Base-by-base conservation (phyloP, 345 rosid genomes). In the Arabidopsis arenosa region DNA sequence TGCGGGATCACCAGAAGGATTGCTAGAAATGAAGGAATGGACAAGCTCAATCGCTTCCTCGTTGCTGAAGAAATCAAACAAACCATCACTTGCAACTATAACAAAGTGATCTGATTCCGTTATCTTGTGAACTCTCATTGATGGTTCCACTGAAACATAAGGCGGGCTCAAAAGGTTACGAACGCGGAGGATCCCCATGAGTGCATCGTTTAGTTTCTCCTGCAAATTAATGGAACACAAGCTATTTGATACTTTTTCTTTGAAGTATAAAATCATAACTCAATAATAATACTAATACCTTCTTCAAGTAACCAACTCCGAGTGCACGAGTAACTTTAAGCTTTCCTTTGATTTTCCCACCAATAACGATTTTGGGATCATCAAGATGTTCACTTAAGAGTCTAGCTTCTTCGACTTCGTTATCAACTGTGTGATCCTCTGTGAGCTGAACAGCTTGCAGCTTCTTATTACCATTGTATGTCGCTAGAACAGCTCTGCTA, bases 241-340 rank as follows among this genome's bases (percentile, higher is more conserved):
- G 5, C 43, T 23, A 2, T 9, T 32, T 21, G 14, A 23, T 5
- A 18, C 43, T 15, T 18, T 2, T 7, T 35, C 4, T 17, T 49
- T 0, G 0, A 35, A 56, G 21, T 18, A 56, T 32, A 37, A 55
- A 9, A 69, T 37, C 48, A 14, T 15, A 48, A 15, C 54, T 32
- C 30, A 21, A 33, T 6, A 21, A 39, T 37, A 18, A 7, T 28
- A 54, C 59, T 4, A 6, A n/a, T 68, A 75, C 99, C 95, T 89
- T 89, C 80, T 95, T 95, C 62, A 95, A 77, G 92, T 92, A 92
- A 71, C 97, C 97, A 65, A 92, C 99, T 75, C 99, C 97, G 13
- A 90, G 64, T 60, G 97, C 99, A 75, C 97, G 93, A 39, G 99
- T 90, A 71, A 95, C 97, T 84, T 87, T 92, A 79, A 95, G 79